Conservation (phyloP, 306 rosid species). For the Begonia loranthoides region DNA sequence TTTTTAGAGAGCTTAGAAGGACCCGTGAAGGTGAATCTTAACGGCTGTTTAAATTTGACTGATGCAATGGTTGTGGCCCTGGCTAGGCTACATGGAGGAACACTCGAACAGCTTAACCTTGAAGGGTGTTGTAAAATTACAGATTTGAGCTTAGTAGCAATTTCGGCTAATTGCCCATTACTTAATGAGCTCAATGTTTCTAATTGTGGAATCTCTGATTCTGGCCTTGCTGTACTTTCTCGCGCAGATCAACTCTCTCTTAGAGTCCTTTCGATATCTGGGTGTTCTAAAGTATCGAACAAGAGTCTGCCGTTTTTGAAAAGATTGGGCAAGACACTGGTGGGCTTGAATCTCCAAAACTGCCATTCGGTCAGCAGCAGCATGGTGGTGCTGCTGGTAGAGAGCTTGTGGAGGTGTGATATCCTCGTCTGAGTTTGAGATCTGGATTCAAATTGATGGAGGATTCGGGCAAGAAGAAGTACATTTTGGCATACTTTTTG, state of each 20-base stretch:
- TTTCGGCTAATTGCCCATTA: slow-evolving; percentile 52
- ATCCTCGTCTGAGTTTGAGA: slow-evolving; percentile 30
- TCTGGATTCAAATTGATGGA: too few species aligned
- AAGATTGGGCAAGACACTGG: slow-evolving; percentile 47
- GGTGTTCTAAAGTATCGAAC: slow-evolving; percentile 57
- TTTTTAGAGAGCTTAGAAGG: slow-evolving; percentile 46
- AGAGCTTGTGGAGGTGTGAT: slow-evolving; percentile 84
- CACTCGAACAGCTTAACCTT: slow-evolving; percentile 55
- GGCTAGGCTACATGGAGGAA: slow-evolving; percentile 63
- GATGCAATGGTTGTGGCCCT: slow-evolving; percentile 42
- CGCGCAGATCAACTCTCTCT: slow-evolving; percentile 39
- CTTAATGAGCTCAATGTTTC: slow-evolving; percentile 77
- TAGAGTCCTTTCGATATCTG: slow-evolving; percentile 70
- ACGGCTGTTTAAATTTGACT: slow-evolving; percentile 75
- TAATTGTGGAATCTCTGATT: slow-evolving; percentile 46
- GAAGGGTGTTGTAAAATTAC: slow-evolving; percentile 85
- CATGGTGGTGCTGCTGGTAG: slow-evolving; percentile 43
- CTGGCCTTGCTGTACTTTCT: slow-evolving; percentile 45
- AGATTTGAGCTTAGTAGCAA: slow-evolving; percentile 49
- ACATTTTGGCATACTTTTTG: background rate
- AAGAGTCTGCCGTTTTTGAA: slow-evolving; percentile 41
- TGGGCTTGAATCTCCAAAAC: slow-evolving; percentile 69
- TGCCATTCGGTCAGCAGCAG: slow-evolving; percentile 52
- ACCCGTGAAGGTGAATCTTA: slow-evolving; percentile 56
- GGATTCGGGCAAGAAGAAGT: background rate